Evolutionary conservation across 805 yeast species (phyloP).

Genomic region (Candida boleticola): DNA sequence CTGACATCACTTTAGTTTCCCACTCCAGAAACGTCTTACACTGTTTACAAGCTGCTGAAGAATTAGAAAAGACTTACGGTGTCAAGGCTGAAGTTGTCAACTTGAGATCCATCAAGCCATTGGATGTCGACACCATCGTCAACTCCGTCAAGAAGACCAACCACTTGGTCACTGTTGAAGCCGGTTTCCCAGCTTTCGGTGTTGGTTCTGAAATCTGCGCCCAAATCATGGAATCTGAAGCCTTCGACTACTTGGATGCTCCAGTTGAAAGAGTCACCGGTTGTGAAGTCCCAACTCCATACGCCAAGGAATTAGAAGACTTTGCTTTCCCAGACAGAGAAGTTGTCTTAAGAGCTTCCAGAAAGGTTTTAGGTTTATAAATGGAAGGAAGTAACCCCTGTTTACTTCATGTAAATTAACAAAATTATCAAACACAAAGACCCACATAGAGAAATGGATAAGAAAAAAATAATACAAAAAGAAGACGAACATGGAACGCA

Average conservation of each 20-base stretch:
- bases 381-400: too few relatives aligned
- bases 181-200: slow-evolving; percentile 98
- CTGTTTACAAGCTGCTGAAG: slow-evolving; percentile 88
- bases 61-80: slow-evolving; percentile 78
- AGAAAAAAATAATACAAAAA: too few relatives aligned
- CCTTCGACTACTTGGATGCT: slow-evolving; percentile 96
- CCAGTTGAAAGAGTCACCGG: slow-evolving; percentile 99
- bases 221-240: slow-evolving; percentile 97
- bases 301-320: slow-evolving; percentile 93
- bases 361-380: slow-evolving; percentile 72
- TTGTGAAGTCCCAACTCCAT: slow-evolving; percentile 99
- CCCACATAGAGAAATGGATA: too few relatives aligned
- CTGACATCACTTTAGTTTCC: slow-evolving; percentile 84
- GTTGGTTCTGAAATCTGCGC: slow-evolving; percentile 98
- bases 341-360: slow-evolving; percentile 81
- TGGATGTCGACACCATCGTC: slow-evolving; percentile 84
- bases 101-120: slow-evolving; percentile 95
- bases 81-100: slow-evolving; percentile 91
- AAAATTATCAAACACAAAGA: too few relatives aligned
- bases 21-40: slow-evolving; percentile 89
- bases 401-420: too few relatives aligned
- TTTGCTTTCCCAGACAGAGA: slow-evolving; percentile 98
- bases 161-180: slow-evolving; percentile 93
- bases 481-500: too few relatives aligned
- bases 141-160: slow-evolving; percentile 93